These are phyloP conservation scores for Naganishia vishniacii DNA, from an alignment of 768 basidiomycete species.

Conservation along the genomic window DNA sequence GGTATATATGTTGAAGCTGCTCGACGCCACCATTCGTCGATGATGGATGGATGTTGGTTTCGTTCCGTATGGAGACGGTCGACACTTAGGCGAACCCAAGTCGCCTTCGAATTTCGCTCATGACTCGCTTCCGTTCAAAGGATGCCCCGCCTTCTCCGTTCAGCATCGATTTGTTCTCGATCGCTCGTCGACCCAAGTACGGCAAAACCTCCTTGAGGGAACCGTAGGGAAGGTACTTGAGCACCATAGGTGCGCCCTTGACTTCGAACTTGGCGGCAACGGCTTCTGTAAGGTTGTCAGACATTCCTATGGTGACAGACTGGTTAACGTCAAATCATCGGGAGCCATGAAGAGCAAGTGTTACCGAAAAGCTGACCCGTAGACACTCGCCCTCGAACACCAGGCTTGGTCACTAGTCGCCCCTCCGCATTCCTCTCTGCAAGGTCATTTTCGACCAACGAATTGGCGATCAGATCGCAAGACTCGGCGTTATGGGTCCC, in stretches of 20 bases:
- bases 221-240: conserved; percentile 58
- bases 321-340: too few relatives aligned
- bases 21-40: too few relatives aligned
- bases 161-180: conserved; percentile 87
- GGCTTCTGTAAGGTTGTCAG: conserved; percentile 69
- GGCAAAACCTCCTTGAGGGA: conserved; percentile 61
- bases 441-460: conserved; percentile 59
- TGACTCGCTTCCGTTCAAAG: conserved; percentile 58
- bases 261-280: conserved; percentile 57
- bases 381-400: conserved; percentile 62
- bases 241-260: conserved; percentile 60
- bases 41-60: too few relatives aligned
- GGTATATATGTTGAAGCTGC: too few relatives aligned
- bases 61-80: too few relatives aligned
- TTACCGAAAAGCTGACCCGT: conserved; percentile 80
- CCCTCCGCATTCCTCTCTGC: conserved; percentile 49
- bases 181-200: conserved; percentile 76
- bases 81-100: conserved; percentile 16
- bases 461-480: conserved; percentile 59
- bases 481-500: conserved; percentile 81
- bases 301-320: too few relatives aligned
- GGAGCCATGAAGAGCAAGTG: too few relatives aligned
- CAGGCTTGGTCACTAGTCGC: conserved; percentile 53
- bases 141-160: conserved; percentile 62
- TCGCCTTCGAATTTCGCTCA: conserved; percentile 21